phyloP scores from a whole-genome alignment of 345 rosid genomes.

The Excoecaria cochinchinensis region DNA sequence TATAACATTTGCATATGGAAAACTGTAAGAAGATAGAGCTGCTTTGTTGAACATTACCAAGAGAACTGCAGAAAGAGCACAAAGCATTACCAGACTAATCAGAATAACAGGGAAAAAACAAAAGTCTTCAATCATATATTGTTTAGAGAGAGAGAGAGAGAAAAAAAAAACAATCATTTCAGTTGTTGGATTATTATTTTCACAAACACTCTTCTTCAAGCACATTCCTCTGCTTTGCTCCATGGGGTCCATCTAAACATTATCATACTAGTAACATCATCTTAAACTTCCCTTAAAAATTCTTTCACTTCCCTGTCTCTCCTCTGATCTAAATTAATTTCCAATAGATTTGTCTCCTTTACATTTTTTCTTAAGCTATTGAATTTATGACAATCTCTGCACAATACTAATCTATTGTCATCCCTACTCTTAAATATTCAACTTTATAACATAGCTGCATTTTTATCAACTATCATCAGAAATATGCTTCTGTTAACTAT shows the following conservation, averaged over 20 bases:
- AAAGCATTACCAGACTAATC: slow-evolving; percentile 13
- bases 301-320: background rate
- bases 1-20: slow-evolving; percentile 61
- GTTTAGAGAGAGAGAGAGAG: no score
- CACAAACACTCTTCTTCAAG: background rate
- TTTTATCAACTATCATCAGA: background rate
- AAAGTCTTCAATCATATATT: background rate
- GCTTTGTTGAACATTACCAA: slow-evolving; percentile 76
- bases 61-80: slow-evolving; percentile 47
- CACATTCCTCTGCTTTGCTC: background rate
- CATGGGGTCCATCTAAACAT: background rate
- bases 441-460: background rate
- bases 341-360: background rate
- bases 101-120: background rate
- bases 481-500: background rate
- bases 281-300: background rate
- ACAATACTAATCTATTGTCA: background rate
- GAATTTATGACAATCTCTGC: background rate
- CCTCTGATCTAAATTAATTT: background rate
- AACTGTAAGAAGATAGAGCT: slow-evolving; percentile 62
- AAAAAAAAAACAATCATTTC: no score
- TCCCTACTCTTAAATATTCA: background rate
- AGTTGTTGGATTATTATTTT: background rate
- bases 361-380: background rate
- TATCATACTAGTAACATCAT: background rate